phyloP scores from a whole-genome alignment of 2,329 filamentous ascomycete species.

The Penicillium sp. region DNA sequence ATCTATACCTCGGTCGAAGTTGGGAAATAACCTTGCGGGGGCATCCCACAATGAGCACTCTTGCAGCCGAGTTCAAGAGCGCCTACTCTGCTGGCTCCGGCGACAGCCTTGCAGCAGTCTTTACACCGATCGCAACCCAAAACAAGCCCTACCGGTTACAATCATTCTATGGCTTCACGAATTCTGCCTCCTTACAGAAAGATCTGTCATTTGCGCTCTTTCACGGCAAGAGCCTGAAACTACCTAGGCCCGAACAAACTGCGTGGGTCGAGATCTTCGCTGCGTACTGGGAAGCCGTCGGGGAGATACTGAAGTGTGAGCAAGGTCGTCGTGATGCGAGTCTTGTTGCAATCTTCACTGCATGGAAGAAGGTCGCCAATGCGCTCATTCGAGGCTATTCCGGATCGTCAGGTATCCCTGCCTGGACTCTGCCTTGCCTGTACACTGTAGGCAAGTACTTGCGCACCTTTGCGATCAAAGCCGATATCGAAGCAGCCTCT shows the following conservation, averaged over 20 bases:
- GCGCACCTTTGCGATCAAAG: slow-evolving; percentile 81
- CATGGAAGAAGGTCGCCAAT: slow-evolving; percentile 81
- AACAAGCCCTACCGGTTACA: slow-evolving; percentile 62
- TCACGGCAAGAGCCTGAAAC: slow-evolving; percentile 52
- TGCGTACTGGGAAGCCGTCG: slow-evolving; percentile 76
- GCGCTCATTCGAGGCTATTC: slow-evolving; percentile 76
- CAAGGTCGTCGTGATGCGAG: slow-evolving; percentile 53
- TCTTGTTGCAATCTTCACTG: slow-evolving; percentile 78
- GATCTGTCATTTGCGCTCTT: slow-evolving; percentile 70
- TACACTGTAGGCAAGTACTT: slow-evolving; percentile 85
- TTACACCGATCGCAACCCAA: slow-evolving; percentile 65
- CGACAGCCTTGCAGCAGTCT: slow-evolving; percentile 66
- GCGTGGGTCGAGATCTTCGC: slow-evolving; percentile 86
- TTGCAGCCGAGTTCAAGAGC: slow-evolving; percentile 68
- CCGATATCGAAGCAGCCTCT: slow-evolving; percentile 65
- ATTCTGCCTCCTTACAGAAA: slow-evolving; percentile 58
- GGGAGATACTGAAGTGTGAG: slow-evolving; percentile 65
- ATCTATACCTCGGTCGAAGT: neutral
- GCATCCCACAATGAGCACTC: slow-evolving; percentile 58
- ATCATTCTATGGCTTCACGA: slow-evolving; percentile 67
- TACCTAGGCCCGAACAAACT: slow-evolving; percentile 63
- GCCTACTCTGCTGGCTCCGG: slow-evolving; percentile 65
- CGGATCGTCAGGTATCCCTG: slow-evolving; percentile 63
- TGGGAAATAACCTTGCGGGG: neutral
- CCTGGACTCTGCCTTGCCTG: slow-evolving; percentile 89